Percentiles rank a stretch among this genome's conserved stretches.
These are phyloP conservation scores for Xylariaceae sp. DNA, from an alignment of 2,329 filamentous ascomycete genomes.

Conservation along the genomic window DNA sequence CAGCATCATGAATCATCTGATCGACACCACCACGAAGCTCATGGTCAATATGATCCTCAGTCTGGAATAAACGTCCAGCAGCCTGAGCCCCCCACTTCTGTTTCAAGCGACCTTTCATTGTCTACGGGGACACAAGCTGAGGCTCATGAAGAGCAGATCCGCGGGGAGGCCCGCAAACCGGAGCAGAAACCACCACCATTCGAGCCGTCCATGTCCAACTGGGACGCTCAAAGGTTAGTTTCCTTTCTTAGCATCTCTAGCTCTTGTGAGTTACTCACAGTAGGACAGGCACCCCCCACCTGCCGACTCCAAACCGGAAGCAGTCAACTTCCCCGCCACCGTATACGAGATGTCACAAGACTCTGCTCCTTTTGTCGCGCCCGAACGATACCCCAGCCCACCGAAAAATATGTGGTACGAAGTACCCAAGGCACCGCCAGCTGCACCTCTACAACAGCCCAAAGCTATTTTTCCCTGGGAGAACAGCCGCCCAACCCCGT, in stretches of 20 bases:
- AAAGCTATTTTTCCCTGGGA: conserved; percentile 92
- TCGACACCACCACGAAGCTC: conserved; percentile 15
- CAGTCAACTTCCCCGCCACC: conserved; percentile 71
- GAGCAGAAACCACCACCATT: conserved; percentile 32
- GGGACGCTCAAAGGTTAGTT: conserved; percentile 52
- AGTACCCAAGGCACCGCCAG: conserved; percentile 62
- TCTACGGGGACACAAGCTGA: conserved; percentile 45
- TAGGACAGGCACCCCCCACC: conserved; percentile 58
- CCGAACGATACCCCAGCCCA: conserved; percentile 72
- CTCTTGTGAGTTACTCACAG: conserved; percentile 9
- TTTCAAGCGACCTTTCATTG: conserved; percentile 20
- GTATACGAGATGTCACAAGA: conserved; percentile 83
- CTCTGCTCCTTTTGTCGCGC: conserved; percentile 69
- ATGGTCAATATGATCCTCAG: conserved; percentile 12
- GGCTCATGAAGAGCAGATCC: conserved; percentile 38
- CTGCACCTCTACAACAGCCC: conserved; percentile 49
- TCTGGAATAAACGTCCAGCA: conserved; percentile 18
- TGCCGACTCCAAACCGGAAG: conserved; percentile 72
- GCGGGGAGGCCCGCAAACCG: conserved; percentile 26
- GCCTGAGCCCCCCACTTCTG: conserved; percentile 14
- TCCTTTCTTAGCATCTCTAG: neutral
- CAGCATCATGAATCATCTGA: conserved; percentile 1
- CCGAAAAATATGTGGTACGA: conserved; percentile 87
- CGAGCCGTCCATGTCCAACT: conserved; percentile 32
- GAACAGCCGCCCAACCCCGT: conserved; percentile 54